Base-by-base conservation (phyloP, 495 filamentous ascomycete species). In the Gamarada debralockiae region DNA sequence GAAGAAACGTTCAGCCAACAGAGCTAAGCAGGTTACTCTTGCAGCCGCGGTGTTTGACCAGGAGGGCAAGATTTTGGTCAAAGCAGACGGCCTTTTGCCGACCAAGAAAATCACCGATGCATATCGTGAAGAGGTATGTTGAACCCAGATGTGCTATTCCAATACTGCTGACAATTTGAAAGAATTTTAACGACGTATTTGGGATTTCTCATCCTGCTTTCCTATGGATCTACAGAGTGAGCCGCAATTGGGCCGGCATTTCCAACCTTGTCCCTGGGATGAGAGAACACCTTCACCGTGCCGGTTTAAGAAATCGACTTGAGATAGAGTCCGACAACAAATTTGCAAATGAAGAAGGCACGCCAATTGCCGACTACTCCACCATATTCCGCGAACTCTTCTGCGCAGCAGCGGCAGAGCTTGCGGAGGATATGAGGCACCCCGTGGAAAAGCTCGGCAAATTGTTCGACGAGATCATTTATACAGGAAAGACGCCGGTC, bases 331-430 rank as follows among this genome's bases (percentile, higher is more conserved):
- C 38, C 18, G 40, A 53, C 9, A 44, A 23, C 22, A 53, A 53
- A 22, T 61, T 73, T 15, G 65, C 70, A 29, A 63, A 67, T 48
- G 61, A 73, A 2, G 62, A 72, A 48, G 67, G 72, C 10, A 47
- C 74, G 52, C 71, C 78, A 17, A 73, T 82, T 42, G 75, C 77
- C 14, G 76, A 88, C 52, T 92, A 93, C 57, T 82, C 87, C 23
- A 73, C 83, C 17, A 71, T 89, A 12, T 92, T 96, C 69, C 86
- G 89, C n/a, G 89, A 93, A 51, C 74, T 88, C 5, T 96, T 96
- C 68, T 95, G 90, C 57, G 72, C 89, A 15, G 82, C 90, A 12
- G 90, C 91, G 0, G 76, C 83, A 2, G 79, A 81, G 36, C 79
- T 96, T 12, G 87, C 91, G 9, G 70, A 77, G 2, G 73, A 79